A percentile compares a stretch with the other conserved stretches of the same genome.
Conservation (phyloP, 2,329 filamentous ascomycete genomes). For the Ophiostoma piceae region DNA sequence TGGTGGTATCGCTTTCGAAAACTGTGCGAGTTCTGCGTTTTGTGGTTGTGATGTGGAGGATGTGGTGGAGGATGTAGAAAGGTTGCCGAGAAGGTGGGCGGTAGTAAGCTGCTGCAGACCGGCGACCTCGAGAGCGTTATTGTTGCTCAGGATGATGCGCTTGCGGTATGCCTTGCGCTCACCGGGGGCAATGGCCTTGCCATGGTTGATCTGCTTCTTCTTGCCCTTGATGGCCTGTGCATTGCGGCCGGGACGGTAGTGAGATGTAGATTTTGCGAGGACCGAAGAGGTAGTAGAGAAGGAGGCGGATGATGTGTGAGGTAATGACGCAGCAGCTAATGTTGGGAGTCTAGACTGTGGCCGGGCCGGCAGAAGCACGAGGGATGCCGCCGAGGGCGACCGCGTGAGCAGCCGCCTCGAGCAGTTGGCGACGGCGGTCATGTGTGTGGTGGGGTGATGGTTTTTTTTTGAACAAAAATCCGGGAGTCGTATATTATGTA, state of each 20-base stretch:
- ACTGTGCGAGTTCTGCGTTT: not conserved
- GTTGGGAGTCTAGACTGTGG: slow-evolving; percentile 4
- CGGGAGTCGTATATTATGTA: not conserved
- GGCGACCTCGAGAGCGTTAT: slow-evolving; percentile 76
- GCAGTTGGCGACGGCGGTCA: slow-evolving; percentile 24
- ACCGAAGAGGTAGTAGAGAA: slow-evolving; percentile 36
- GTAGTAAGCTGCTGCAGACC: slow-evolving; percentile 58
- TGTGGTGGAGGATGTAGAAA: not conserved
- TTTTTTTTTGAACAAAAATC: not conserved
- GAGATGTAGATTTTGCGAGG: slow-evolving; percentile 17
- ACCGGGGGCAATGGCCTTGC: slow-evolving; percentile 61
- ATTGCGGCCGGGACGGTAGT: slow-evolving; percentile 35
- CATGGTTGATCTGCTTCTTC: slow-evolving; percentile 35
- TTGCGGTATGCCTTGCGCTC: slow-evolving; percentile 85
- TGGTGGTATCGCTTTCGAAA: slow-evolving; percentile 34
- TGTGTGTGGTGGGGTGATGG: not conserved
- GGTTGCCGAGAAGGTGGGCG: slow-evolving; percentile 36
- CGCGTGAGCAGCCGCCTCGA: slow-evolving; percentile 24
- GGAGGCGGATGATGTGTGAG: not conserved
- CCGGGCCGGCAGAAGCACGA: slow-evolving; percentile 19
- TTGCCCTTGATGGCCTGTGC: slow-evolving; percentile 31
- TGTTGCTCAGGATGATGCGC: slow-evolving; percentile 86
- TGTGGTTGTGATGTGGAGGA: not conserved
- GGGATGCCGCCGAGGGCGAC: slow-evolving; percentile 19
- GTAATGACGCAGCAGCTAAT: not conserved